Evolutionary conservation across 805 yeast species (phyloP).

Genomic region (Wickerhamomyces canadensis): DNA sequence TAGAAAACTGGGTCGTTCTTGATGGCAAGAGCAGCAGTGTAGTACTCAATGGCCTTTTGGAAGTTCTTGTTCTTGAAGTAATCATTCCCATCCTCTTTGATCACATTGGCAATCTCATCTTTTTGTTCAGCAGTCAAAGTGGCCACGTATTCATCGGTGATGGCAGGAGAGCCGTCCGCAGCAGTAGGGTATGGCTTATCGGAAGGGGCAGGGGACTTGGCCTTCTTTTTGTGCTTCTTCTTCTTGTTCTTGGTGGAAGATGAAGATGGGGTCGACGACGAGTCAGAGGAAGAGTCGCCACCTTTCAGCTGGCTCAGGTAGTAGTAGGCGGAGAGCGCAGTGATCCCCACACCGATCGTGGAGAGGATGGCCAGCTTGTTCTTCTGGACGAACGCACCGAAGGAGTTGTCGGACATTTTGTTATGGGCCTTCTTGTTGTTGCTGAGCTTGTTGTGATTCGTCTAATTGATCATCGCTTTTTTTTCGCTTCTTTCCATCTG

Average conservation of each 20-base stretch:
- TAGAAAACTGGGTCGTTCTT: conserved; percentile 83
- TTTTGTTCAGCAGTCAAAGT: conserved; percentile 45
- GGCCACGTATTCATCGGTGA: conserved; percentile 41
- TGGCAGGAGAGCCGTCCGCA: conserved; percentile 51
- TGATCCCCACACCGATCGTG: conserved; percentile 56
- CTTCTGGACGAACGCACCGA: conserved; percentile 29
- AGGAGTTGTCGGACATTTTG: conserved; percentile 23
- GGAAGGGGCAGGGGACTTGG: conserved; percentile 18
- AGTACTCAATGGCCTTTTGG: conserved; percentile 72
- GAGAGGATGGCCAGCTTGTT: conserved; percentile 60
- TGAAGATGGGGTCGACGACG: conserved; percentile 10
- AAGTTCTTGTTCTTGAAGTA: conserved; percentile 66
- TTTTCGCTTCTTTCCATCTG: too few species aligned
- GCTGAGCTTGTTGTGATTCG: neutral
- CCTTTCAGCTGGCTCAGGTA: conserved; percentile 36
- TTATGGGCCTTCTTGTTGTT: neutral
- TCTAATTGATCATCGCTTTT: neutral
- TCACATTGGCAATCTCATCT: conserved; percentile 60
- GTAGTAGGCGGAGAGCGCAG: conserved; percentile 58
- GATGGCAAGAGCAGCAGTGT: conserved; percentile 70
- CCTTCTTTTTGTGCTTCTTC: conserved; percentile 44
- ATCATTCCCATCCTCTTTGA: conserved; percentile 87
- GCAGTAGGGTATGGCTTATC: conserved; percentile 46
- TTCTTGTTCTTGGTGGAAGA: conserved; percentile 17
- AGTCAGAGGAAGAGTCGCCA: neutral